Conservation (phyloP, 805 yeast genomes). For the Peterozyma xylosa region DNA sequence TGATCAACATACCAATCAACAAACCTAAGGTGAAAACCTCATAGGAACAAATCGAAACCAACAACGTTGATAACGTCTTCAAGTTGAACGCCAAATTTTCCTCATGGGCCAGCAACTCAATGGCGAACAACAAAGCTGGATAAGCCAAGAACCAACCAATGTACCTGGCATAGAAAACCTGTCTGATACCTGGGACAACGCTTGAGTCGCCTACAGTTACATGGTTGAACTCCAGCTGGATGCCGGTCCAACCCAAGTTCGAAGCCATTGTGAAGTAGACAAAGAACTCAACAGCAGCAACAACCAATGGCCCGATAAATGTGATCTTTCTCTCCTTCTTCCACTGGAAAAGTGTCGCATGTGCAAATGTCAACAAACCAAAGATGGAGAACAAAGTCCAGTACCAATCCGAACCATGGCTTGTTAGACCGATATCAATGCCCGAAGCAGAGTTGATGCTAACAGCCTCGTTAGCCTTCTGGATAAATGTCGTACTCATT, state of each 20-base stretch:
- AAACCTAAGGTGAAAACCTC: constrained; percentile 45
- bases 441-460: constrained; percentile 33
- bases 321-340: constrained; percentile 25
- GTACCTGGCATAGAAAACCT: constrained; percentile 48
- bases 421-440: constrained; percentile 44
- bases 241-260: constrained; percentile 46
- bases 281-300: constrained; percentile 33
- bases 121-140: constrained; percentile 32
- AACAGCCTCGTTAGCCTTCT: constrained; percentile 28
- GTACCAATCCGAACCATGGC: constrained; percentile 59
- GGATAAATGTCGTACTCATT: constrained; percentile 4
- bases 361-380: constrained; percentile 22
- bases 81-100: constrained; percentile 23
- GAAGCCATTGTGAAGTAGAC: constrained; percentile 52
- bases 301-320: constrained; percentile 33
- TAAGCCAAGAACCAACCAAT: constrained; percentile 52
- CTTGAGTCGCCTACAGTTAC: constrained; percentile 22
- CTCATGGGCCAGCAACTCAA: constrained; percentile 22
- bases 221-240: constrained; percentile 41
- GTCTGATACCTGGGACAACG: constrained; percentile 29
- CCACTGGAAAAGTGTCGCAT: constrained; percentile 19
- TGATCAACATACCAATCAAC: constrained; percentile 48
- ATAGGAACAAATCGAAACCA: constrained; percentile 33
- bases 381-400: constrained; percentile 55
- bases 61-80: constrained; percentile 26